Conservation (phyloP, 331 rosid species). For the Acacia pycnantha region DNA sequence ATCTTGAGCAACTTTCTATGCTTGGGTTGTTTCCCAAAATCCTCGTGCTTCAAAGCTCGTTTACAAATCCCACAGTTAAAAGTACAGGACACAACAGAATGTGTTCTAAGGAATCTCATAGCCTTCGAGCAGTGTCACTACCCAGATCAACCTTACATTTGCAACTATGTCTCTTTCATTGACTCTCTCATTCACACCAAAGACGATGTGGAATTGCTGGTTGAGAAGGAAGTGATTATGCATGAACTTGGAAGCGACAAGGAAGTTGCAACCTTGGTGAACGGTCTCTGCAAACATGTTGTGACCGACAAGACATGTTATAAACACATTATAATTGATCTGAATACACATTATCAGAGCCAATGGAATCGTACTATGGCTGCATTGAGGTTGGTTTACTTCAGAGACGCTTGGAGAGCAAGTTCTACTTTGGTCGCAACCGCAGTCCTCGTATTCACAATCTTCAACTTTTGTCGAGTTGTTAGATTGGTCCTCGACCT, state of each 20-base stretch:
- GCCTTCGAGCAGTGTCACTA: background rate
- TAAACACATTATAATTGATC: constrained; percentile 12
- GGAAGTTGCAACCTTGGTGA: constrained; percentile 31
- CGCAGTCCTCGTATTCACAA: background rate
- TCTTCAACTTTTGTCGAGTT: background rate
- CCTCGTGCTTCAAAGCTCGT: background rate
- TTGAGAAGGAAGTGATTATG: constrained; percentile 33
- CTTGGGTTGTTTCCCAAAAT: background rate
- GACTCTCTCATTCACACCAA: constrained; percentile 33
- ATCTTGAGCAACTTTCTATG: background rate
- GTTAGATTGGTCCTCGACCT: background rate
- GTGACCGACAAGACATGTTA: constrained; percentile 33
- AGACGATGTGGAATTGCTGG: constrained; percentile 37
- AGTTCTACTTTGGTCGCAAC: background rate
- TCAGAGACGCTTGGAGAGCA: constrained; percentile 39
- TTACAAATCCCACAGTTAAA: background rate
- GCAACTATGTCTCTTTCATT: background rate
- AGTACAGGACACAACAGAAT: background rate
- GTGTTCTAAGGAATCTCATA: background rate
- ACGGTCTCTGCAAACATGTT: constrained; percentile 32
- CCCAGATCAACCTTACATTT: background rate
- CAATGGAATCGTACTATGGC: constrained; percentile 43
- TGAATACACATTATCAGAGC: constrained; percentile 29
- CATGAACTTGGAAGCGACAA: constrained; percentile 22
- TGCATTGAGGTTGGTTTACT: constrained; percentile 35